A percentile compares a stretch with the other conserved stretches of the same genome.
phyloP scores from a whole-genome alignment of 495 filamentous ascomycete genomes.

The Xylaria acuta region DNA sequence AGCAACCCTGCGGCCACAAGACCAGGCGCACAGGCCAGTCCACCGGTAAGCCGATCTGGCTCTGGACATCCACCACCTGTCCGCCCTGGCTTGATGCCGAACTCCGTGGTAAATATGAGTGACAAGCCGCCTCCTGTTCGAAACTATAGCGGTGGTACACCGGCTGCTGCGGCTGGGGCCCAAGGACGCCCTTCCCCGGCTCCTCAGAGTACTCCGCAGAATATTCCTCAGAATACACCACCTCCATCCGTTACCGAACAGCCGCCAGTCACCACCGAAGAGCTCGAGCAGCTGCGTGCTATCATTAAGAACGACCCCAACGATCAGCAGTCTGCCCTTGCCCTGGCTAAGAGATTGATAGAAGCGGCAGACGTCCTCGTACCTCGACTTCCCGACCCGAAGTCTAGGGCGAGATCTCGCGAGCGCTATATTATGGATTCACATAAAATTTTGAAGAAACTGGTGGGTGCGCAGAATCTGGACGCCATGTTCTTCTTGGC shows the following conservation, averaged over 20 bases:
- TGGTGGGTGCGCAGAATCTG: slow-evolving; percentile 65
- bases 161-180: slow-evolving; percentile 35
- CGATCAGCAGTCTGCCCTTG: slow-evolving; percentile 72
- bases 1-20: slow-evolving; percentile 36
- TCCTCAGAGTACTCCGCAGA: slow-evolving; percentile 23
- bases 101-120: slow-evolving; percentile 56
- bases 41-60: slow-evolving; percentile 36
- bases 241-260: slow-evolving; percentile 40
- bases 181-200: slow-evolving; percentile 42
- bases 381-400: slow-evolving; percentile 74
- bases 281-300: slow-evolving; percentile 75
- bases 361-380: slow-evolving; percentile 83
- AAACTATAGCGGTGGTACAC: slow-evolving; percentile 64
- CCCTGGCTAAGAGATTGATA: slow-evolving; percentile 81
- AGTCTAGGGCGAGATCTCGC: slow-evolving; percentile 73
- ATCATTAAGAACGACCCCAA: slow-evolving; percentile 70
- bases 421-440: slow-evolving; percentile 87
- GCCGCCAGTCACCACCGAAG: slow-evolving; percentile 73
- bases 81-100: slow-evolving; percentile 72
- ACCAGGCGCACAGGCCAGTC: slow-evolving; percentile 35
- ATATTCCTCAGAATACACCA: slow-evolving; percentile 35
- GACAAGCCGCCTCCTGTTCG: slow-evolving; percentile 73
- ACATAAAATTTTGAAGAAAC: slow-evolving; percentile 88
- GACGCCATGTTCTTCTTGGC: slow-evolving; percentile 96
- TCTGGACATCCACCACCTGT: slow-evolving; percentile 76